These are phyloP conservation scores for Phylloboletellus chloephorus DNA, from an alignment of 1,284 basidiomycete genomes.

Conservation along the genomic window DNA sequence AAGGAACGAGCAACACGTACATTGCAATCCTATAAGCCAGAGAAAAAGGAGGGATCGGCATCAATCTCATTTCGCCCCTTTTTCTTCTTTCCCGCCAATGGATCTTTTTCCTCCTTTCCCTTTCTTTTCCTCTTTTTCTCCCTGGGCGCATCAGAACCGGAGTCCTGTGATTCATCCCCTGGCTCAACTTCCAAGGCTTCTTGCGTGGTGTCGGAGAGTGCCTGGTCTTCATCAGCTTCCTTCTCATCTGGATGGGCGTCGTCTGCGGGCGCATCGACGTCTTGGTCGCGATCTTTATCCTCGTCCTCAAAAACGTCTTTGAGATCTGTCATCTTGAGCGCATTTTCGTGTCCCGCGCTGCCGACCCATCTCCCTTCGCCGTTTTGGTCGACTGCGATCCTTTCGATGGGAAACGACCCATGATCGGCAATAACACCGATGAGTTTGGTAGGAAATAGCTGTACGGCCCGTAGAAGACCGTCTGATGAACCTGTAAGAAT, in stretches of 20 bases:
- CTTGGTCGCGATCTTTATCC: conserved; percentile 30
- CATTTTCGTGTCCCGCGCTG: conserved; percentile 91
- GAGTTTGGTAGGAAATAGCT: conserved; percentile 86
- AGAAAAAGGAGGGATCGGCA: conserved; percentile 63
- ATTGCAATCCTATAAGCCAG: conserved; percentile 45
- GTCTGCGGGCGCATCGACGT: conserved; percentile 32
- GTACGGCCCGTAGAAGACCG: conserved; percentile 84
- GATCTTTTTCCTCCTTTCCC: conserved; percentile 48
- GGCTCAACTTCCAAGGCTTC: conserved; percentile 3
- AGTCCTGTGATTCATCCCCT: conserved; percentile 27
- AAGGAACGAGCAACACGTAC: not conserved
- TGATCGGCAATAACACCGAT: conserved; percentile 89
- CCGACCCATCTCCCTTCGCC: conserved; percentile 75
- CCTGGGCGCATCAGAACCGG: conserved; percentile 36
- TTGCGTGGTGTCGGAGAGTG: conserved; percentile 1
- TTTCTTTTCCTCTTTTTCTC: conserved; percentile 57
- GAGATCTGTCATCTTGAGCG: conserved; percentile 81
- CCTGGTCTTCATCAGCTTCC: conserved; percentile 10
- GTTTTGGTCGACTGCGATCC: conserved; percentile 60
- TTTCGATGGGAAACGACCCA: conserved; percentile 86
- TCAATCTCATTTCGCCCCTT: conserved; percentile 55
- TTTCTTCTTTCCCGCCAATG: conserved; percentile 44
- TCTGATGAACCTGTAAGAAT: conserved; percentile 92
- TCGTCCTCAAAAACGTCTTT: conserved; percentile 49
- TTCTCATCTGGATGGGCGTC: conserved; percentile 39